Base-by-base conservation (phyloP, 2,329 filamentous ascomycete species). In the Coniochaeta prunicola region DNA sequence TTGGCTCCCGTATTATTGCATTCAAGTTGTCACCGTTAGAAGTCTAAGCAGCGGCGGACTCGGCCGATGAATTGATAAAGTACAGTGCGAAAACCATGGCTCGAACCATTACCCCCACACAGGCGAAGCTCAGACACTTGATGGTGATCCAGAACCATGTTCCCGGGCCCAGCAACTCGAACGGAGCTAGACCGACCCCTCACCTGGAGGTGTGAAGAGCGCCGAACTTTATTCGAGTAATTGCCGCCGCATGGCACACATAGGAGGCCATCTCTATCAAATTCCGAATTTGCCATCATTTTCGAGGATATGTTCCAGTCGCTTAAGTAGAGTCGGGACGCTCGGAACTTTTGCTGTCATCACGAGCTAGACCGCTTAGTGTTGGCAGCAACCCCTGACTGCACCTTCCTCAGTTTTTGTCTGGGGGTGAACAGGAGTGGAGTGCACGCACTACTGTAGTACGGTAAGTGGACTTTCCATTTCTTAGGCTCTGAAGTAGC, bases 111-210 rank as follows among this genome's bases (percentile, higher is more conserved):
- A 54, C 21, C 53, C 31, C 53, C 53, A 50, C 45, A 10, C 21
- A 12, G 38, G 38, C 38, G 15, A 50, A 50, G 45, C 45, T 30
- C 24, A 50, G 45, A 28, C 45, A 45, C 17, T 17, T 36, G 30
- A 12, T 36, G 53, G 17, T 54, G 53, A 54, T 54, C 53, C 53
- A 54, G 53, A 54, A 33, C 53, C 53, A 54, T 54, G 53, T 54
- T 34, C 30, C 53, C 31, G 53, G 53, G 53, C 28, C 53, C 30
- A 17, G n/a, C 21, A 26, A 34, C 21, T 31, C n/a, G 45, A 30
- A 21, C 40, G 4, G n/a, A 28, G 26, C 45, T 30, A 28, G 45
- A 50, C 45, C 45, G 45, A 50, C 45, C 45, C 45, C 45, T 50
- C 45, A 50, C 45, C 45, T 50, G 45, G 45, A 50, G 21, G 45